These are phyloP conservation scores for Metarhizium humberi DNA, from an alignment of 2,329 filamentous ascomycete species.

Conservation along the genomic window DNA sequence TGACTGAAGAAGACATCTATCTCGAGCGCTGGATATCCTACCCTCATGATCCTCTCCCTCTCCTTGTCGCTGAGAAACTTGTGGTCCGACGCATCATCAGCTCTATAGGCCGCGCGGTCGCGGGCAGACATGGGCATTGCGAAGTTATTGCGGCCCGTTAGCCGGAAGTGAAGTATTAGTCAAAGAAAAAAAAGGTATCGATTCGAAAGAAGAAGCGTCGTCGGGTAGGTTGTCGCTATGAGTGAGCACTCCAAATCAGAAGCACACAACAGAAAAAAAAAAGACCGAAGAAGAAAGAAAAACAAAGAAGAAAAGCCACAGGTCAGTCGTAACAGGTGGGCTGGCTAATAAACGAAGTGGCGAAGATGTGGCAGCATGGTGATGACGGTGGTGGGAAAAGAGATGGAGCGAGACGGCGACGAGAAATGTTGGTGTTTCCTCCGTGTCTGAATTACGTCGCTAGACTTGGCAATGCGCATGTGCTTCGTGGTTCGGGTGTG, in stretches of 20 bases:
- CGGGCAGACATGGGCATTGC: slow-evolving; percentile 25
- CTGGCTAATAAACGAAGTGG: slow-evolving; percentile 12
- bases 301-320: too few relatives aligned
- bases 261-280: too few relatives aligned
- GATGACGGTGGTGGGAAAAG: background rate
- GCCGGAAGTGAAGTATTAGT: background rate
- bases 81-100: slow-evolving; percentile 27
- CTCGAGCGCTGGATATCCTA: slow-evolving; percentile 10
- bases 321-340: background rate
- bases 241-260: background rate
- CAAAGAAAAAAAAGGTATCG: background rate
- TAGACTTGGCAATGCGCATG: background rate
- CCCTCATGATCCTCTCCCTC: slow-evolving; percentile 26
- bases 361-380: slow-evolving; percentile 1
- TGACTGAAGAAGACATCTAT: background rate
- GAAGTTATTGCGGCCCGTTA: slow-evolving; percentile 9
- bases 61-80: slow-evolving; percentile 25
- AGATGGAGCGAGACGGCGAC: background rate
- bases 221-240: background rate
- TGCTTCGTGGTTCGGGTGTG: slow-evolving; percentile 2
- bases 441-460: slow-evolving; percentile 4
- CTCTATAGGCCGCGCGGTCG: slow-evolving; percentile 29
- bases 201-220: background rate
- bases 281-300: too few relatives aligned
- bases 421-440: background rate